Conservation (phyloP, 2,329 filamentous ascomycete genomes). For the Lecanicillium sp. region DNA sequence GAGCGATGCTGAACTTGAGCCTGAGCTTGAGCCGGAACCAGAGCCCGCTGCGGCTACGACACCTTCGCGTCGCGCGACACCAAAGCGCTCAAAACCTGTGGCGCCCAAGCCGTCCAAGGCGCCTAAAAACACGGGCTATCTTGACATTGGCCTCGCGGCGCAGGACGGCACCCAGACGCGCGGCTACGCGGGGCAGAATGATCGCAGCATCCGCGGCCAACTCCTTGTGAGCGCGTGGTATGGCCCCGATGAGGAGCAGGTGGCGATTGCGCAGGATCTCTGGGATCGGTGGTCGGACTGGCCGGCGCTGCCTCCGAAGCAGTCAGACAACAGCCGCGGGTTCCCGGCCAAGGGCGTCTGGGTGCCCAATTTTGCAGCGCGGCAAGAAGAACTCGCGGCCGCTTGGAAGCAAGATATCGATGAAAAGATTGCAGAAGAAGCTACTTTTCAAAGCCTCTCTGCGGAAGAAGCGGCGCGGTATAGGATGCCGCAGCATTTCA, state of each 20-base stretch:
- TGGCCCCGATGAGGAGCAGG: slow-evolving; percentile 27
- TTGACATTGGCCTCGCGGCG: slow-evolving; percentile 24
- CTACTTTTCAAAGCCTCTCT: slow-evolving; percentile 11
- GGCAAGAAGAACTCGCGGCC: slow-evolving; percentile 22
- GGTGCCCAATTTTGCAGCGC: slow-evolving; percentile 28
- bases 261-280: slow-evolving; percentile 28
- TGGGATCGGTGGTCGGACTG: slow-evolving; percentile 33
- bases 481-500: slow-evolving; percentile 15
- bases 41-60: neutral
- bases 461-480: slow-evolving; percentile 22
- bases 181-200: slow-evolving; percentile 28
- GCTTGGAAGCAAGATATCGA: slow-evolving; percentile 19
- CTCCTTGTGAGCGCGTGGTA: slow-evolving; percentile 32
- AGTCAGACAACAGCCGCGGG: slow-evolving; percentile 17
- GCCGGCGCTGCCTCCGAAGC: slow-evolving; percentile 30
- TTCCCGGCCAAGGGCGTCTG: slow-evolving; percentile 29
- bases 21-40: slow-evolving; percentile 23
- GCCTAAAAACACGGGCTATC: slow-evolving; percentile 17
- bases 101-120: slow-evolving; percentile 15
- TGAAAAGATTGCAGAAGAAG: slow-evolving; percentile 6
- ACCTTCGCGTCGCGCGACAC: slow-evolving; percentile 4
- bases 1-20: slow-evolving; percentile 18
- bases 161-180: slow-evolving; percentile 22
- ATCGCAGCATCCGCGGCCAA: slow-evolving; percentile 23
- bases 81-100: slow-evolving; percentile 14